Evolutionary conservation across 495 filamentous ascomycete genomes (phyloP), one percentile per base, ranked within the genome.

Genomic region (Daldinia vernicosa): DNA sequence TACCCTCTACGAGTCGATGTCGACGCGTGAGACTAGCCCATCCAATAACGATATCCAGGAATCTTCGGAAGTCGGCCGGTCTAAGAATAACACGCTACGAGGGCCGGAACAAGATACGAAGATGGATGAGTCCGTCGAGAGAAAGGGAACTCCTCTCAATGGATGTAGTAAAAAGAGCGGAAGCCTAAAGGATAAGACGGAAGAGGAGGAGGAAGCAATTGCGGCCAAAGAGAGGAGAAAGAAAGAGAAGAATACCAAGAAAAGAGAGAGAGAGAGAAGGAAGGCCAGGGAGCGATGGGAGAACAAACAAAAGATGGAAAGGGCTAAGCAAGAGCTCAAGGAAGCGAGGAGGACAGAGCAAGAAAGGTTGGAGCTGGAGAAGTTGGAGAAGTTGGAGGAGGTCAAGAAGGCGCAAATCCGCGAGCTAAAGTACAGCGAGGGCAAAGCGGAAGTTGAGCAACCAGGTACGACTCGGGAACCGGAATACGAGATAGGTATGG

Each of bases 331-430:
- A 35, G 33, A 57, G 24, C n/a, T 51, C 7, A 67, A 55, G 35
- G 64, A 67, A 35, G 57, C 39, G n/a, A 60, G 56, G 47, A 67
- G 56, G 45, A 52, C 5, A 14, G 33, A 43, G 30, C 55, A 60
- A 11, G 52, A 67, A 35, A 47, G 32, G n/a, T 26, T 6, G 0
- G 32, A 35, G 33, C 33, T 14, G 12, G 14, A 14, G 33, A 35
- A 35, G 12, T 35, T 14, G 12, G 14, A 14, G 33, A 35, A 35
- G 12, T 35, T 35, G 14, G 33, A 35, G 32, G 32, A 33, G 33
- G 4, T 12, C 3, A 35, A 35, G 12, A 14, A 14, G 1, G 33
- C 6, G n/a, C 22, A 26, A 24, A 26, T 14, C 22, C 50, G 17
- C 12, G 12, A 43, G 4, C 24, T 22, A n/a, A 43, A 11, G 33